Evolutionary conservation across 768 basidiomycete genomes (phyloP).

Genomic region (Tylopilus felleus): DNA sequence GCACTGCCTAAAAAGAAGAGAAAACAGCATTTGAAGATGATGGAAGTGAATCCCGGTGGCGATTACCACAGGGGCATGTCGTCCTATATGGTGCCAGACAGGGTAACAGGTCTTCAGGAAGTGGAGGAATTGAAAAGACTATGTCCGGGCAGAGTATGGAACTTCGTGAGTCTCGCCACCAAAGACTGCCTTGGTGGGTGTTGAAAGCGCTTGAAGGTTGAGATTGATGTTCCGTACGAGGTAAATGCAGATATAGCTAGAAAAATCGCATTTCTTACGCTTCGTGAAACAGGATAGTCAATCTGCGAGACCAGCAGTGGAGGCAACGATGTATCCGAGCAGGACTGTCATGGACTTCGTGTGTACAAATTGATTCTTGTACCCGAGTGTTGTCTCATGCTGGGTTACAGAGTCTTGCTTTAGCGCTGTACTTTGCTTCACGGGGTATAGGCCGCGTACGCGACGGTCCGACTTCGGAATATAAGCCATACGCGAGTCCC

Average conservation of each 20-base stretch:
- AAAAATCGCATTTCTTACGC: conserved; percentile 2
- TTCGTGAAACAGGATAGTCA: conserved; percentile 56
- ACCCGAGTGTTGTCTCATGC: conserved; percentile 1
- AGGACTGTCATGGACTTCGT: conserved; percentile 91
- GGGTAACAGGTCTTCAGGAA: conserved; percentile 75
- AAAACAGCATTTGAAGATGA: conserved; percentile 26
- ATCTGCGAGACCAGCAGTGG: conserved; percentile 49
- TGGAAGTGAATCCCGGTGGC: not conserved
- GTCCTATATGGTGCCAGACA: conserved; percentile 83
- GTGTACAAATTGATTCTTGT: conserved; percentile 22
- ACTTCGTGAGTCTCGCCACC: conserved; percentile 60
- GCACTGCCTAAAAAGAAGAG: conserved; percentile 44
- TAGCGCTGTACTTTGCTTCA: conserved; percentile 92
- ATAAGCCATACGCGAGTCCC: conserved; percentile 56
- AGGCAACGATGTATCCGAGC: conserved; percentile 74
- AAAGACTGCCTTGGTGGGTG: not conserved
- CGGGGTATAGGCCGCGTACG: conserved; percentile 66
- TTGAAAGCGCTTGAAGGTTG: conserved; percentile 50
- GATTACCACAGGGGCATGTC: conserved; percentile 12
- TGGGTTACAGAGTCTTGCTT: conserved; percentile 70
- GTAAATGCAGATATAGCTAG: conserved; percentile 37
- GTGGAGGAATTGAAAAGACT: conserved; percentile 70
- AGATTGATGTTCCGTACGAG: conserved; percentile 79
- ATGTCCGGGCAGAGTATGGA: conserved; percentile 83
- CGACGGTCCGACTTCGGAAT: conserved; percentile 29